Evolutionary conservation across 139 green algal species (phyloP), one percentile per base, ranked within the genome.

Genomic region (Chlorella ohadii): DNA sequence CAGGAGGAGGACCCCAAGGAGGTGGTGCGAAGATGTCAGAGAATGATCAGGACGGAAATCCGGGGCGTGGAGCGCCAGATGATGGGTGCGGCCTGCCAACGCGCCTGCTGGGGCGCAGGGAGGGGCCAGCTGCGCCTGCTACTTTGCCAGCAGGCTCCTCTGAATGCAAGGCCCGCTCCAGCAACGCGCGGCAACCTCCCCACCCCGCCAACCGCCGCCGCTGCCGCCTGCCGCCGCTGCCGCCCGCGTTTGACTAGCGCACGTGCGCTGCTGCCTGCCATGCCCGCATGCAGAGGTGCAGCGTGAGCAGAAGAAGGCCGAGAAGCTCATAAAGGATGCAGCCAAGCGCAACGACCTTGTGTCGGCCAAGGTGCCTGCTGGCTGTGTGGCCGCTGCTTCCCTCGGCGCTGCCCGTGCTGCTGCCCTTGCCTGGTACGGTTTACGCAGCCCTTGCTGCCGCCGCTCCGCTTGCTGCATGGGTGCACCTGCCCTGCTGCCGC

Each of bases 331-430:
- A 31, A 93, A 89, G 71, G 93, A 97, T 55, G 91, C 92, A n/a
- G 95, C 94, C 27, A 96, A 97, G 79, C 87, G 93, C 5, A 91
- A 90, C 20, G 94, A 98, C 87, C 92, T 96, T 73, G 85, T 67
- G 16, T 87, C 91, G 6, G 92, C 90, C 11, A 94, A 94, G 89
- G 82, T 88, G 57, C 20, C 7, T 25, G 25, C 39, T 25, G 70
- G 9, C 3, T 9, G 65, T 41, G 7, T 28, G n/a, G 65, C 1
- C 11, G 27, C 65, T n/a, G n/a, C n/a, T n/a, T n/a, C n/a, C n/a
- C n/a, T n/a, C n/a, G n/a, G n/a, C n/a, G n/a, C n/a, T n/a, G n/a
- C n/a, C n/a, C n/a, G n/a, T n/a, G n/a, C 33, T 25, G 65, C 65
- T 72, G 33, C 33, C 6, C n/a, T 51, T 16, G 44, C 33, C 65